Conservation (phyloP, 1,139 yeast species). For the Saccharomycopsis hybrid region DNA sequence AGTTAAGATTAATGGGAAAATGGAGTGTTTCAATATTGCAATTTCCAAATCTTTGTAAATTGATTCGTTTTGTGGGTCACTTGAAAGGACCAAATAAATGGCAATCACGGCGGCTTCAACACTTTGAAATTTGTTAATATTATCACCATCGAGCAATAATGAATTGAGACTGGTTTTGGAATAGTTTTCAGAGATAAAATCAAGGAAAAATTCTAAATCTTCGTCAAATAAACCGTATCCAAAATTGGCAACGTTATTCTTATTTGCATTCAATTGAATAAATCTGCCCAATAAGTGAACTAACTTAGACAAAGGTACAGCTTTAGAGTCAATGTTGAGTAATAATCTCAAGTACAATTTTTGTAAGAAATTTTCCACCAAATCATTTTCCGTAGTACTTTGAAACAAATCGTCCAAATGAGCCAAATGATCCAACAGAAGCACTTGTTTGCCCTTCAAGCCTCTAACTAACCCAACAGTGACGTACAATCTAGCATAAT, state of each 20-base stretch:
- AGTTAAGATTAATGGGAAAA: constrained; percentile 8
- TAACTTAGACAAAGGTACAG: constrained; percentile 27
- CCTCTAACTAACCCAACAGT: constrained; percentile 47
- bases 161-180: constrained; percentile 3
- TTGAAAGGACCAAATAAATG: constrained; percentile 20
- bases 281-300: constrained; percentile 35
- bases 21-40: constrained; percentile 2
- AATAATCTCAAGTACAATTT: constrained; percentile 43
- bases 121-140: constrained; percentile 9
- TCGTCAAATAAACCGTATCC: constrained; percentile 33
- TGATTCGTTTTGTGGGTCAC: background rate
- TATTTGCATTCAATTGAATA: constrained; percentile 33
- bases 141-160: background rate
- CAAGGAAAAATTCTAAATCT: constrained; percentile 31
- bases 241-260: constrained; percentile 4
- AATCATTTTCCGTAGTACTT: constrained; percentile 51
- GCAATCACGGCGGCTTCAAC: constrained; percentile 23
- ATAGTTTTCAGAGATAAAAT: constrained; percentile 27
- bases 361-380: constrained; percentile 46
- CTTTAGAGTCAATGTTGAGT: constrained; percentile 29
- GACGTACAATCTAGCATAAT: constrained; percentile 64
- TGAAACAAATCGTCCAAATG: constrained; percentile 43
- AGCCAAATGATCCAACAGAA: constrained; percentile 29
- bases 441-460: constrained; percentile 24
- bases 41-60: constrained; percentile 1